Evolutionary conservation across 1,284 basidiomycete genomes (phyloP).

Genomic region (Puccinia coronata): DNA sequence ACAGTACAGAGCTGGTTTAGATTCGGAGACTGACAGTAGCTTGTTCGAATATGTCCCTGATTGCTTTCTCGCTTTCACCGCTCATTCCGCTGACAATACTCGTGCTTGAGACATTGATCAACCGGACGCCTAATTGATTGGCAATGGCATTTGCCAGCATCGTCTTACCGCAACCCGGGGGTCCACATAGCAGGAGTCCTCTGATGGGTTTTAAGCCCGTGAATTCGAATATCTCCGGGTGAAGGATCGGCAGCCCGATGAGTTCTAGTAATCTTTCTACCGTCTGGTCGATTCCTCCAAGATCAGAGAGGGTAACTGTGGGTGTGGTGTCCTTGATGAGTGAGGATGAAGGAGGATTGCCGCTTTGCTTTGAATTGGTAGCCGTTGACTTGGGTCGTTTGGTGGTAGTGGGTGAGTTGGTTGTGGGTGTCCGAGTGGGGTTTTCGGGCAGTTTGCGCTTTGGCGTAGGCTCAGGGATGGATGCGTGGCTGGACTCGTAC

Average conservation of each 20-base stretch:
- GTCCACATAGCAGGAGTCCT: slow-evolving; percentile 92
- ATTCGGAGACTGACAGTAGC: slow-evolving; percentile 68
- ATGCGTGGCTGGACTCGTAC: background rate
- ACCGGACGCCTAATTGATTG: slow-evolving; percentile 86
- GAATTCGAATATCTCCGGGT: slow-evolving; percentile 91
- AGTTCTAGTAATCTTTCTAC: slow-evolving; percentile 93
- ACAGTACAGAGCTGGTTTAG: slow-evolving; percentile 20
- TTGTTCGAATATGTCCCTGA: slow-evolving; percentile 94
- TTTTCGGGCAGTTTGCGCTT: slow-evolving; percentile 34
- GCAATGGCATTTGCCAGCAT: slow-evolving; percentile 87
- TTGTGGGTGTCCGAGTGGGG: slow-evolving; percentile 2
- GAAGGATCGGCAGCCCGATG: slow-evolving; percentile 88
- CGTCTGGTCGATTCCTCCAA: slow-evolving; percentile 82
- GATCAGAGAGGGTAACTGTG: slow-evolving; percentile 66
- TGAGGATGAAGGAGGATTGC: background rate
- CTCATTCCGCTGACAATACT: slow-evolving; percentile 96
- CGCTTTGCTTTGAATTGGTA: slow-evolving; percentile 8
- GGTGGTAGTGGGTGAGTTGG: background rate
- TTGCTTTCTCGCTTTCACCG: slow-evolving; percentile 92
- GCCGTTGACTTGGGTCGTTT: slow-evolving; percentile 24
- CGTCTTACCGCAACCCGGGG: slow-evolving; percentile 96
- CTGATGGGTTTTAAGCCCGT: slow-evolving; percentile 89
- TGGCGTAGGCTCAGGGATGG: background rate
- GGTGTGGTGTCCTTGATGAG: slow-evolving; percentile 26
- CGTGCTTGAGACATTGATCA: slow-evolving; percentile 89